Base-by-base conservation (phyloP, 345 rosid species). In the Firmiana major region DNA sequence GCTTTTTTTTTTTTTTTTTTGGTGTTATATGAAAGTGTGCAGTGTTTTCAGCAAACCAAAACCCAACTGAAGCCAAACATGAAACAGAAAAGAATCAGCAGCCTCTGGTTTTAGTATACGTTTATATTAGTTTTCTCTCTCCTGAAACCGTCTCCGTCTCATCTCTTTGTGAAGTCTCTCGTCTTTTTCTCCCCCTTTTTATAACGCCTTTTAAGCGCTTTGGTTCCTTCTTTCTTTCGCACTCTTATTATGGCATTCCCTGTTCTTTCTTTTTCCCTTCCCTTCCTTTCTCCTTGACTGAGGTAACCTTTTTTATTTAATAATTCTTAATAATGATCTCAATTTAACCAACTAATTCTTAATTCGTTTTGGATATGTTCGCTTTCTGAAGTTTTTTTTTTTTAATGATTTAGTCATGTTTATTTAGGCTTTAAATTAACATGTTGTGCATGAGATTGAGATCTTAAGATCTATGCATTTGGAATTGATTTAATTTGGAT, bases 171-270 rank as follows among this genome's bases (percentile, higher is more conserved):
- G 5, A 48, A 26, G 58, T 78, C 53, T 78, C 53, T 24, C 48
- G 10, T 63, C 45, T 43, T 77, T 67, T 69, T 38, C 40, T 38
- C 40, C 40, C 40, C 40, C n/a, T n/a, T 38, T 38, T 38, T 38
- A 4, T 0, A 43, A 31, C 62, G 74, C 49, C 53, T 9, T 9
- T 40, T 40, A 40, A 40, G 7, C 42, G 16, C 15, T 24, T 58
- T 19, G 49, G 28, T 22, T 16, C 2, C 2, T 6, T 74, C 22
- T n/a, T 40, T 34, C 51, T 54, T 54, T 63, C 9, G 77, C 17
- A 13, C 40, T 26, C 21, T 12, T 69, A n/a, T 67, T 67, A 72
- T 83, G 80, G 74, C 84, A 71, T 82, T 79, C 76, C 75, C 42
- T 68, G 77, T 64, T 64, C 63, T 31, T 49, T 78, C 49, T 3